Evolutionary conservation across 2,329 filamentous ascomycete species (phyloP).

Genomic region (Cadophora malorum): DNA sequence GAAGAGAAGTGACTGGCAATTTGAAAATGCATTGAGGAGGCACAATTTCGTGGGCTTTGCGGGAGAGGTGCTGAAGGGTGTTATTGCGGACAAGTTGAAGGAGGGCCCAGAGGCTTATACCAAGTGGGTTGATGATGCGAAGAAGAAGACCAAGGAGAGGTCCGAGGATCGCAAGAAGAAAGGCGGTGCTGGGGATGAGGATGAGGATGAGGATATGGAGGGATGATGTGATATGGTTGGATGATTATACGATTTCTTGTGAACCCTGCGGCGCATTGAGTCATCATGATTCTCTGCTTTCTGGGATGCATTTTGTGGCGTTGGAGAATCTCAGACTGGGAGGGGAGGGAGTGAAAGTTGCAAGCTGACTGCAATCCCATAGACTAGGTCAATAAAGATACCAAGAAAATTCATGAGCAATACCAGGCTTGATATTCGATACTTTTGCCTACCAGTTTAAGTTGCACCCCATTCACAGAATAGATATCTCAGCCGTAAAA

Average conservation of each 20-base stretch:
- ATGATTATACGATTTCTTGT: conserved; percentile 3
- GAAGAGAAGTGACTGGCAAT: conserved; percentile 87
- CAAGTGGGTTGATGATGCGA: conserved; percentile 74
- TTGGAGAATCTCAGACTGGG: conserved; percentile 18
- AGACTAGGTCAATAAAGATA: not conserved
- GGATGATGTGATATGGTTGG: conserved; percentile 33
- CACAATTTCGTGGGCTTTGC: conserved; percentile 98
- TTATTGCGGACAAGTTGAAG: conserved; percentile 75
- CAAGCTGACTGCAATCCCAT: not conserved
- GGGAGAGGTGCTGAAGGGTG: conserved; percentile 86
- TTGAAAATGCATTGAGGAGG: conserved; percentile 89
- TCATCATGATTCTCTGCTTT: conserved; percentile 22
- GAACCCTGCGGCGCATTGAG: conserved; percentile 25
- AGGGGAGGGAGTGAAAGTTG: not conserved
- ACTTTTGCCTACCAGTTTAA: not conserved
- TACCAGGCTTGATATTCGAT: not conserved
- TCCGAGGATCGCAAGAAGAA: conserved; percentile 41
- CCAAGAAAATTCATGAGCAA: not conserved
- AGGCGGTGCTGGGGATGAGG: conserved; percentile 34
- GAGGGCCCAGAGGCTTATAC: conserved; percentile 71
- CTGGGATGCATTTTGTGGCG: conserved; percentile 26
- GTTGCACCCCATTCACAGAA: not conserved
- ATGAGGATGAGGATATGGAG: conserved; percentile 44
- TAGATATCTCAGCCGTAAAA: not conserved
- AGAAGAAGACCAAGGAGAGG: conserved; percentile 58